Conservation (phyloP, 1,284 basidiomycete species). For the Wolfiporia cocos region DNA sequence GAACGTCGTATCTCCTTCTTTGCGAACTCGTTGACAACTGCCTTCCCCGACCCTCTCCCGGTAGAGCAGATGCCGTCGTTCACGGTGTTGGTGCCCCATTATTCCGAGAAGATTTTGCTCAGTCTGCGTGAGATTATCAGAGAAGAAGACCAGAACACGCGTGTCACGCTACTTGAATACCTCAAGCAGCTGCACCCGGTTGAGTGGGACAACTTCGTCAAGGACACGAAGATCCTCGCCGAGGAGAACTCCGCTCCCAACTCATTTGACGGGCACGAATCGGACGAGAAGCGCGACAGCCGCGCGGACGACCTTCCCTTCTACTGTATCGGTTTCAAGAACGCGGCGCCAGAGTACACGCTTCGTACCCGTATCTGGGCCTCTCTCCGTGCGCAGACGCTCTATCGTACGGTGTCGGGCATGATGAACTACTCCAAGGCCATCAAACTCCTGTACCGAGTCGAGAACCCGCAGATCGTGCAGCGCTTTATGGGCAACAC, state of each 20-base stretch:
- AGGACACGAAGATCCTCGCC: slow-evolving; percentile 98
- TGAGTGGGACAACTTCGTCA: slow-evolving; percentile 99
- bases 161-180: slow-evolving; percentile 93
- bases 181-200: slow-evolving; percentile 98
- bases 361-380: slow-evolving; percentile 99
- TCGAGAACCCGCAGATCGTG: slow-evolving; percentile 99
- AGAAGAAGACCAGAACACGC: slow-evolving; percentile 94
- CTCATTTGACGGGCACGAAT: slow-evolving; percentile 51
- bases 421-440: slow-evolving; percentile 99
- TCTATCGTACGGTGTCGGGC: slow-evolving; percentile 99
- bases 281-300: slow-evolving; percentile 69
- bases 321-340: slow-evolving; percentile 99
- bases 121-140: slow-evolving; percentile 94
- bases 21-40: slow-evolving; percentile 89
- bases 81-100: slow-evolving; percentile 94
- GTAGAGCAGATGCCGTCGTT: slow-evolving; percentile 98
- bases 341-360: slow-evolving; percentile 97
- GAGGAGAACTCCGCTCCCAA: slow-evolving; percentile 69
- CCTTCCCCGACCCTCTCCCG: slow-evolving; percentile 88
- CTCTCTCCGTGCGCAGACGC: slow-evolving; percentile 94
- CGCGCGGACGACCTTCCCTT: slow-evolving; percentile 96
- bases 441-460: slow-evolving; percentile 97
- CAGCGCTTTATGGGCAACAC: slow-evolving; percentile 97
- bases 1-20: slow-evolving; percentile 97
- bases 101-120: slow-evolving; percentile 93